Conservation (phyloP, 192 early-diverging fungal genomes). For the Thamnidium elegans region DNA sequence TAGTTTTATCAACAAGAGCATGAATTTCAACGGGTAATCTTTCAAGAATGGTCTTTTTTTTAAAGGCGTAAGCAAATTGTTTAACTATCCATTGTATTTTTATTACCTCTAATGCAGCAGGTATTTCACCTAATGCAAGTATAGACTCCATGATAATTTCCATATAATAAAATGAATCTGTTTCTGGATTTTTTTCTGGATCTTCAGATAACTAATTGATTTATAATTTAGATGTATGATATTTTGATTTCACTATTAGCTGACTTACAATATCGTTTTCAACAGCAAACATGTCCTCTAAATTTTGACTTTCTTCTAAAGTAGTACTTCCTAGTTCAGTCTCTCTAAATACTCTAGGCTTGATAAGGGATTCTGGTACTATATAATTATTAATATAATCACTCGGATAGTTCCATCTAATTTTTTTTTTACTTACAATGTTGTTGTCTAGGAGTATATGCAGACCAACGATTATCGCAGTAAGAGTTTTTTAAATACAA, state of each 20-base stretch:
- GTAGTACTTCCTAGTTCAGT: neutral
- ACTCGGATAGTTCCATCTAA: too few relatives aligned
- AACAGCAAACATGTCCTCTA: conserved; percentile 31
- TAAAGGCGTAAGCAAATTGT: neutral
- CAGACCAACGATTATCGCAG: conserved; percentile 62
- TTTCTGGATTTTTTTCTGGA: conserved; percentile 66
- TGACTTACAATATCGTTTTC: conserved; percentile 48
- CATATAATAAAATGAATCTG: conserved; percentile 73
- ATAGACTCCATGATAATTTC: conserved; percentile 76
- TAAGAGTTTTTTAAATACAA: conserved; percentile 77
- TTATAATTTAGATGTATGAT: neutral
- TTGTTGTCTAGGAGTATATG: conserved; percentile 53
- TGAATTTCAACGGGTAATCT: conserved; percentile 68
- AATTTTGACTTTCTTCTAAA: neutral
- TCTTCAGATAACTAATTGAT: conserved; percentile 52
- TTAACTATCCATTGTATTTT: conserved; percentile 6
- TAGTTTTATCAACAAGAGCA: conserved; percentile 68
- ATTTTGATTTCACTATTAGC: conserved; percentile 1
- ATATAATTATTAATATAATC: neutral
- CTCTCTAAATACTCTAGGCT: conserved; percentile 22
- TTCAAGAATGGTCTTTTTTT: conserved; percentile 62
- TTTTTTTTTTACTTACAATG: conserved; percentile 34
- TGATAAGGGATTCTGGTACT: conserved; percentile 24
- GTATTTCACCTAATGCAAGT: conserved; percentile 52
- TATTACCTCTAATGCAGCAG: conserved; percentile 46